These are phyloP conservation scores for Pseudopediastrum boryanum DNA, from an alignment of 139 green algal species.

Conservation along the genomic window DNA sequence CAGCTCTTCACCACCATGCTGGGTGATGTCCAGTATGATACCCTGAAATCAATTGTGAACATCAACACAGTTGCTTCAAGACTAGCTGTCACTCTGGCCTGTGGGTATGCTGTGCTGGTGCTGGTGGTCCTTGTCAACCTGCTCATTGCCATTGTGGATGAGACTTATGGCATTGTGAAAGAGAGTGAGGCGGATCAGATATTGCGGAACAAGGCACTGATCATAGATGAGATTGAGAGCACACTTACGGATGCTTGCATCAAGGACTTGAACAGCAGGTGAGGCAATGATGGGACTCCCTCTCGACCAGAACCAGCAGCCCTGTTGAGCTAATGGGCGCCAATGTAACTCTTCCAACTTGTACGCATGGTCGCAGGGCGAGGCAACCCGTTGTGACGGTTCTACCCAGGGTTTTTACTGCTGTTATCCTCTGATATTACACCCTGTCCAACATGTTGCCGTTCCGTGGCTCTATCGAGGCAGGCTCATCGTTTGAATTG, in stretches of 20 bases:
- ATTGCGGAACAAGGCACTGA: slow-evolving; percentile 38
- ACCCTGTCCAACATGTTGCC: no score
- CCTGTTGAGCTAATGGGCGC: no score
- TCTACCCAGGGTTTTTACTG: no score
- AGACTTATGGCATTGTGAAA: slow-evolving; percentile 30
- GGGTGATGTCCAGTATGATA: slow-evolving; percentile 38
- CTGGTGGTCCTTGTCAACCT: slow-evolving; percentile 43
- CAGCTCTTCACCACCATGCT: slow-evolving; percentile 52
- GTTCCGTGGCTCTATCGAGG: no score
- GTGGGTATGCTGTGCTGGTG: slow-evolving; percentile 27
- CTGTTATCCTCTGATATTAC: no score
- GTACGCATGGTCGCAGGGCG: no score
- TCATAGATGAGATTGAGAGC: slow-evolving; percentile 41
- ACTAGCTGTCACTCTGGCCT: slow-evolving; percentile 26
- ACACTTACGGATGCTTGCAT: slow-evolving; percentile 32
- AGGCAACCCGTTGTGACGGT: no score
- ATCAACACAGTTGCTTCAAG: slow-evolving; percentile 34
- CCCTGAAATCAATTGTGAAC: slow-evolving; percentile 30
- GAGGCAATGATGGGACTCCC: no score
- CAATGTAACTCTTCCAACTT: no score
- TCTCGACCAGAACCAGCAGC: no score
- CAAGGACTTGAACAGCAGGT: slow-evolving; percentile 37
- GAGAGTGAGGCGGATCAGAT: slow-evolving; percentile 41
- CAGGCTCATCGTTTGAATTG: no score
- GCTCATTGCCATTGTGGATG: slow-evolving; percentile 37